Conservation (phyloP, 1,284 basidiomycete genomes). For the Cutaneotrichosporon sp. region DNA sequence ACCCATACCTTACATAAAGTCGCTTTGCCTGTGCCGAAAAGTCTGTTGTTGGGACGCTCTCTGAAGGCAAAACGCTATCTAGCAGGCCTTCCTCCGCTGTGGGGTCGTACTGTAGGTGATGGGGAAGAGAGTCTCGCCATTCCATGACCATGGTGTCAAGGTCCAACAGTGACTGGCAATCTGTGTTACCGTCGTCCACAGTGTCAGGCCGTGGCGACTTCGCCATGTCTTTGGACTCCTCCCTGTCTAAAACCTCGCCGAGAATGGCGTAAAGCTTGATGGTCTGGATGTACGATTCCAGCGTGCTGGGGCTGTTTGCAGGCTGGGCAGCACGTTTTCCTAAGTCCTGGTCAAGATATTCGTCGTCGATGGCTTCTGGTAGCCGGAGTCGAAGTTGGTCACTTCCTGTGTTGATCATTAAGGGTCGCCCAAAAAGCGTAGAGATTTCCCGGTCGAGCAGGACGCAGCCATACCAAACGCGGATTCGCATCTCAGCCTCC, state of each 20-base stretch:
- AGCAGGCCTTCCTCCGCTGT: not conserved
- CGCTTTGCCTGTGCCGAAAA: not conserved
- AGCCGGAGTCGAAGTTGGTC: not conserved
- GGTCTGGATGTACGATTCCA: not conserved
- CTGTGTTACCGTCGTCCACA: not conserved
- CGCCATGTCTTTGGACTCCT: not conserved
- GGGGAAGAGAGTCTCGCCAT: not conserved
- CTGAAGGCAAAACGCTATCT: not conserved
- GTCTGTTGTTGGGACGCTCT: too few relatives aligned
- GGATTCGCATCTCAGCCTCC: not conserved
- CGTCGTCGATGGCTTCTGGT: not conserved
- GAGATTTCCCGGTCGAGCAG: conserved; percentile 1
- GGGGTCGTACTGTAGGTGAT: not conserved
- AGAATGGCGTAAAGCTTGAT: conserved; percentile 2
- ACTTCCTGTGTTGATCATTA: not conserved
- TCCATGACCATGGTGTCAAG: not conserved
- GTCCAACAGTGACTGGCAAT: not conserved
- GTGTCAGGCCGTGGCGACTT: not conserved
- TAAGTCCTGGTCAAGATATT: not conserved
- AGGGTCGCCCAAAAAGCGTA: not conserved
- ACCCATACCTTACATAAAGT: not conserved
- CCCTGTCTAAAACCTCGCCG: not conserved
- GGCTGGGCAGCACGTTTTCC: not conserved
- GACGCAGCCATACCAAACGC: not conserved
- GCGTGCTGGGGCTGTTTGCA: not conserved